Conservation (phyloP, 768 basidiomycete genomes). For the Boletus sp. region DNA sequence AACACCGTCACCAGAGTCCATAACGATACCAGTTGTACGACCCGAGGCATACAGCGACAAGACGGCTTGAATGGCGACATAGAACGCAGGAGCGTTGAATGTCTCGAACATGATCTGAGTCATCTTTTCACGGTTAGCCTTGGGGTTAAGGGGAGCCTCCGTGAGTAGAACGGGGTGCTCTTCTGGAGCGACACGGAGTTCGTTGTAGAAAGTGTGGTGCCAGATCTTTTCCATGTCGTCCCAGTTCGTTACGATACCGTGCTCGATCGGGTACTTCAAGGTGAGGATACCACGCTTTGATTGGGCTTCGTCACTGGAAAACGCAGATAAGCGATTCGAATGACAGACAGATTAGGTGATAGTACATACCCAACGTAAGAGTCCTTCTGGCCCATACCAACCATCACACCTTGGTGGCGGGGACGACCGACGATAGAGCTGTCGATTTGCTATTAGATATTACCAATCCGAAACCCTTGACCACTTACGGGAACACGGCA, state of each 20-base stretch:
- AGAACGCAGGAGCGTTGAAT: constrained; percentile 74
- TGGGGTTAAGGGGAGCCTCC: constrained; percentile 72
- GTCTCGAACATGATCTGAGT: constrained; percentile 82
- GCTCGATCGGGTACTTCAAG: constrained; percentile 91
- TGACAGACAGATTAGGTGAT: constrained; percentile 6
- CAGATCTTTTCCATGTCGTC: constrained; percentile 99
- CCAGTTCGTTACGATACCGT: constrained; percentile 97
- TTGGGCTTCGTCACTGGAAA: constrained; percentile 79
- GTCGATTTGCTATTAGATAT: constrained; percentile 13
- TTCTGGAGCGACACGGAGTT: constrained; percentile 74
- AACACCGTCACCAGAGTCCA: constrained; percentile 96
- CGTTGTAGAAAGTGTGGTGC: constrained; percentile 95
- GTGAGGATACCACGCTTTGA: constrained; percentile 94
- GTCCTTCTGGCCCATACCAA: constrained; percentile 96
- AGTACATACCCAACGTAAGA: constrained; percentile 82
- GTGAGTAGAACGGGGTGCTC: constrained; percentile 73
- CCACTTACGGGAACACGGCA: constrained; percentile 90
- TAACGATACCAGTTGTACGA: constrained; percentile 91
- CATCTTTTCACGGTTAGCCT: constrained; percentile 73
- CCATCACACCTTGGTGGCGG: constrained; percentile 94
- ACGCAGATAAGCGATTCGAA: constrained; percentile 12
- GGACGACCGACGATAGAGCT: constrained; percentile 94
- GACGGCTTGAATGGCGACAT: constrained; percentile 73
- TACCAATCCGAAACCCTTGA: constrained; percentile 4
- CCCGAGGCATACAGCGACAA: constrained; percentile 87